phyloP scores from a whole-genome alignment of 2,329 filamentous ascomycete genomes.

The Neofusicoccum parvum region DNA sequence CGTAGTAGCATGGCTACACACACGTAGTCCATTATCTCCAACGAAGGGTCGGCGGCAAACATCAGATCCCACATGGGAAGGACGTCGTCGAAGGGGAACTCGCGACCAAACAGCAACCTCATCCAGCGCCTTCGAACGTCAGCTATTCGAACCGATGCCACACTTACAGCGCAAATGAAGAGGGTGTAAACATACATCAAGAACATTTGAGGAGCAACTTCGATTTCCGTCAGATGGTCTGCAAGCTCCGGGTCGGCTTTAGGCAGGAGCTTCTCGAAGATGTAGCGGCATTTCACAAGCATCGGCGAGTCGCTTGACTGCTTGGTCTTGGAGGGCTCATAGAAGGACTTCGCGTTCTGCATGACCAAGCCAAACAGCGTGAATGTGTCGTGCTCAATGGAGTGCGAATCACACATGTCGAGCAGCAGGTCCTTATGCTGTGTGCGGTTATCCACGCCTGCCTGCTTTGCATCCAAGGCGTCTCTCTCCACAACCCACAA shows the following conservation, averaged over 20 bases:
- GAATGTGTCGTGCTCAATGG: conserved; percentile 89
- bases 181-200: conserved; percentile 66
- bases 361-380: conserved; percentile 83
- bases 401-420: conserved; percentile 69
- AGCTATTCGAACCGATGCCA: conserved; percentile 22
- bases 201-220: conserved; percentile 95
- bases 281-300: conserved; percentile 79
- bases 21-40: conserved; percentile 85
- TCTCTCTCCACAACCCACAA: conserved; percentile 83
- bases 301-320: conserved; percentile 64
- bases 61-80: conserved; percentile 88
- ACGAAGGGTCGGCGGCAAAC: conserved; percentile 79
- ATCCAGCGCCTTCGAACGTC: conserved; percentile 75
- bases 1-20: conserved; percentile 92
- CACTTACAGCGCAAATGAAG: not conserved
- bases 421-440: conserved; percentile 56
- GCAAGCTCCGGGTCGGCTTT: conserved; percentile 83
- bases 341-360: conserved; percentile 83
- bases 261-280: conserved; percentile 79
- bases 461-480: conserved; percentile 59
- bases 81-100: conserved; percentile 86
- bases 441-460: conserved; percentile 4
- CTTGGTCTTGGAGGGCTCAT: conserved; percentile 62
- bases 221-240: conserved; percentile 76
- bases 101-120: conserved; percentile 85